Evolutionary conservation across 2,329 filamentous ascomycete genomes (phyloP), one percentile per base, ranked within the genome.

Genomic region (Leptodontidium sp.): DNA sequence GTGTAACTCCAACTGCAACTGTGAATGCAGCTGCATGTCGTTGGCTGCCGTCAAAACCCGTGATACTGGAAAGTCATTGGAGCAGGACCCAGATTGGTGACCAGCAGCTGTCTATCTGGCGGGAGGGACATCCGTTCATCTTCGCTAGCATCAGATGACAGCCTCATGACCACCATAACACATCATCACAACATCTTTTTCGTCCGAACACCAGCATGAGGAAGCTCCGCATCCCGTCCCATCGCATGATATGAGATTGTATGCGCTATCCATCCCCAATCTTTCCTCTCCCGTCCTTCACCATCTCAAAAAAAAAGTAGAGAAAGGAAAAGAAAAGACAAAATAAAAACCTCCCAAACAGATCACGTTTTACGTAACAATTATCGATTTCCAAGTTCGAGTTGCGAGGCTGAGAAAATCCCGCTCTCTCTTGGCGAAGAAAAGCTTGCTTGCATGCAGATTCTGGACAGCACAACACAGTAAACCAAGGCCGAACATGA

Each of bases 141-240:
- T 40, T 45, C 9, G 4, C 35, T 32, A 59, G 26, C 21, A n/a
- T 59, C 57, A 43, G 35, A 59, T 59, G 35, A 45, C 38, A 17
- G 2, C 2, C 38, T 32, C 38, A 40, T 40, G 38, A 40, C 38
- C 7, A 40, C 8, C 38, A 26, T 12, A 17, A 26, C 14, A 59
- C 29, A 32, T 32, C 29, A 32, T 6, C 57, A 59, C 57, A 26
- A 9, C 38, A 59, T 45, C 38, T 32, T 59, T 59, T 59, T 59
- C 57, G 38, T 45, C 57, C 57, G 57, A 45, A 43, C 35, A 59
- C 38, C 21, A 17, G 57, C 57, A 59, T 59, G 57, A 29, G 12
- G 35, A 8, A 26, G 11, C 12, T 24, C 57, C n/a, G 21, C 38
- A 40, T n/a, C 43, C 26, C 52, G 17, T 35, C 50, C 12, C 29